Conservation (phyloP, 164 flowering plant species). For the Echeveria elegans region DNA sequence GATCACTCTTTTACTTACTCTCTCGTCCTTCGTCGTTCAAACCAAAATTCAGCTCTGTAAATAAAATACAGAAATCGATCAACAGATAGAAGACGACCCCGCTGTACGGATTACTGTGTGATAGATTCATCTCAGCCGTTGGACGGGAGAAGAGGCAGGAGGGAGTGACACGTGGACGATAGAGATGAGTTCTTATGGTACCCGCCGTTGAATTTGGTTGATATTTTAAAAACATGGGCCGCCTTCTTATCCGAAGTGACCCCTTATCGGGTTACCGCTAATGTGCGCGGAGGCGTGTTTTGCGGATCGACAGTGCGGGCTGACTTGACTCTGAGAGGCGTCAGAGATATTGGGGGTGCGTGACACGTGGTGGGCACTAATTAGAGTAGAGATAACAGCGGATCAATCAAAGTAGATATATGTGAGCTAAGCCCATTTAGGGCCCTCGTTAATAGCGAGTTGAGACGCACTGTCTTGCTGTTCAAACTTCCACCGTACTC, state of each 20-base stretch:
- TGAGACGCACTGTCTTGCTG: neutral
- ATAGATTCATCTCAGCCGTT: neutral
- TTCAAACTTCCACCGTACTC: neutral
- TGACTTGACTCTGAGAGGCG: neutral
- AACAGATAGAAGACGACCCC: neutral
- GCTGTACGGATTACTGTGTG: neutral
- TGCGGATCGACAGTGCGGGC: neutral
- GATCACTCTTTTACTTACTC: slow-evolving; percentile 10
- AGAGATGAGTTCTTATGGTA: neutral
- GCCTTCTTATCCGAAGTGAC: slow-evolving; percentile 24
- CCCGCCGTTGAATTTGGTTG: neutral
- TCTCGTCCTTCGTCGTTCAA: slow-evolving; percentile 11
- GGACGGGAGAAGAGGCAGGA: neutral
- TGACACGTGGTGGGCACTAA: neutral
- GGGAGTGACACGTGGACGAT: neutral
- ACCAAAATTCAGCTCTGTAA: neutral
- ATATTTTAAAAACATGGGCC: neutral
- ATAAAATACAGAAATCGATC: neutral
- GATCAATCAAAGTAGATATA: neutral
- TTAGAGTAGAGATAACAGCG: neutral
- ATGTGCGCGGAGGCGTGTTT: slow-evolving; percentile 11
- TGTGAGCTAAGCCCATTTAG: neutral
- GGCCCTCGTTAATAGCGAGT: neutral
- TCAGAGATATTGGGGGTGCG: too few species aligned
- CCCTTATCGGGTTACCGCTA: slow-evolving; percentile 16